Base-by-base conservation (phyloP, 2,329 filamentous ascomycete species). In the Cladosporium sp. region DNA sequence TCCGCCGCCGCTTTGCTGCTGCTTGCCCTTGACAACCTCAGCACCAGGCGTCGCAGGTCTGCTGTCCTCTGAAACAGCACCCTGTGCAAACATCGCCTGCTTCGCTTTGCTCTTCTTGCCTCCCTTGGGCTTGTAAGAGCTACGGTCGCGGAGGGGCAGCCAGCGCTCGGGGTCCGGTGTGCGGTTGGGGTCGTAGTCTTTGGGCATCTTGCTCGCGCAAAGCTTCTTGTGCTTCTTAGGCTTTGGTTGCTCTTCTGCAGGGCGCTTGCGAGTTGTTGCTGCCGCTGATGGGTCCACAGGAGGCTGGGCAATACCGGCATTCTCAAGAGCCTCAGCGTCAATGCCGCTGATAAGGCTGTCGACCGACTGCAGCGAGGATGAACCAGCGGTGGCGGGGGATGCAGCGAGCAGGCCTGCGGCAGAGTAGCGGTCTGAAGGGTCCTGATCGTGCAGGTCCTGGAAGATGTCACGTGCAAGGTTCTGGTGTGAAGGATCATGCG, bases 91-190 rank as follows among this genome's bases (percentile, higher is more conserved):
- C 91, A 67, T 85, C 83, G 5, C 88, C 89, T 72, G 79, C 78
- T 69, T 76, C 72, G 80, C 90, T 90, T 84, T 93, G 90, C 64
- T 92, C 91, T 84, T 97, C 82, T 91, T 93, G 23, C 56, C 54
- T 6, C 93, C 93, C 81, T 95, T 97, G 8, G 93, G 93, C 39
- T 39, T 84, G 79, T 97, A 99, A 48, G 88, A 91, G 71, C 91
- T 95, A 65, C 95, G 86, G 76, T 99, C 95, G 61, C 91, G 88
- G 73, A 98, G 83, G 14, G 95, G 94, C 67, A 99, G 80, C 95
- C 95, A 99, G 68, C 95, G 85, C 79, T 99, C 95, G 0, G 92
- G 89, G 77, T 99, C 95, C 36, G 91, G 86, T 69, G 88, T 89
- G 82, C 93, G 96, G 71, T 85, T 87, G 61, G 91, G 86, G 66